Evolutionary conservation across 78 protist genomes (phyloP).

Genomic region (Planoprotostelium fungivorum): DNA sequence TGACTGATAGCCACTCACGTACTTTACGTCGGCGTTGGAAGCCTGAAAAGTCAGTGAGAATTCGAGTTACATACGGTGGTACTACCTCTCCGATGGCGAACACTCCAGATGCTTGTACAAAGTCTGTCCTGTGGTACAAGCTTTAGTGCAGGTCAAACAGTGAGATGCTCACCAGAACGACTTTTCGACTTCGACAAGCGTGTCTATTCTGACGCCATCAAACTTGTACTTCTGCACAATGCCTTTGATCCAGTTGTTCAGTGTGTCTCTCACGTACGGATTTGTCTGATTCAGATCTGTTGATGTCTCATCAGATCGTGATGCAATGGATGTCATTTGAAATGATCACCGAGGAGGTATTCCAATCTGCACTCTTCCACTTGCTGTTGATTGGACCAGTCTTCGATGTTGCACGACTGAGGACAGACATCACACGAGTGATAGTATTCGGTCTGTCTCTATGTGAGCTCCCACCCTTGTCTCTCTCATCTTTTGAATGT

Average conservation of each 20-base stretch:
- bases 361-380: constrained; percentile 68
- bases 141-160: neutral
- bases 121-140: constrained; percentile 15
- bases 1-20: constrained; percentile 59
- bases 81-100: constrained; percentile 88
- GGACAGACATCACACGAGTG: constrained; percentile 64
- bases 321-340: neutral
- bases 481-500: no score
- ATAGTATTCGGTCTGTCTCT: constrained; percentile 55
- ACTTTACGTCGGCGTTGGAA: constrained; percentile 64
- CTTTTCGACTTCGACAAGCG: constrained; percentile 77
- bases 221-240: constrained; percentile 41
- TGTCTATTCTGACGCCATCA: constrained; percentile 87
- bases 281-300: constrained; percentile 85
- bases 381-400: constrained; percentile 62
- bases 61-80: no score
- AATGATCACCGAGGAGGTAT: no score
- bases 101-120: constrained; percentile 42
- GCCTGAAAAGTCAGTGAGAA: no score
- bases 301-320: neutral
- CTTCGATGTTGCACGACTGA: constrained; percentile 44
- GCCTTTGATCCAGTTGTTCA: constrained; percentile 49
- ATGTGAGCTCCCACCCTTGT: no score
- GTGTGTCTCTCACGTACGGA: constrained; percentile 50
- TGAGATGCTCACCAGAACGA: constrained; percentile 20